phyloP scores from a whole-genome alignment of 805 yeast species.

The Sugiyamaella boreocaroliniensis region DNA sequence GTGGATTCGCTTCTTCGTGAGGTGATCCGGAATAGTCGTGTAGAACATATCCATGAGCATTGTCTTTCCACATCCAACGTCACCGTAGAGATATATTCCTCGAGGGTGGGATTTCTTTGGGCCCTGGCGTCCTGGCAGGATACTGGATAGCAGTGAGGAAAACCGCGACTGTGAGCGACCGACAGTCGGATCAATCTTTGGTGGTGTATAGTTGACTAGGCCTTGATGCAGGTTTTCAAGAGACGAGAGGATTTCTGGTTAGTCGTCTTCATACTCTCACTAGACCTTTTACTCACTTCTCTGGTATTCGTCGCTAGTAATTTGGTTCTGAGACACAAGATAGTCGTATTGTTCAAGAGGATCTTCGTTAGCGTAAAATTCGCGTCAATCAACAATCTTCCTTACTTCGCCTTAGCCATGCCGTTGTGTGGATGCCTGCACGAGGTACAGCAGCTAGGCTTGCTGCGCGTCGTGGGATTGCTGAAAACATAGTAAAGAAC shows the following conservation, averaged over 20 bases:
- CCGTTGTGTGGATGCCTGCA: neutral
- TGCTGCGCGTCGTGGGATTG: neutral
- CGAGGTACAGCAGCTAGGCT: neutral
- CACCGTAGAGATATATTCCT: slow-evolving; percentile 92
- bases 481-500: neutral
- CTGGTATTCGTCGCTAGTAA: slow-evolving; percentile 71
- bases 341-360: slow-evolving; percentile 32
- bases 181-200: slow-evolving; percentile 47
- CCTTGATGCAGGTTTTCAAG: slow-evolving; percentile 54
- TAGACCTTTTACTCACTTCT: slow-evolving; percentile 32
- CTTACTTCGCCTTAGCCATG: neutral
- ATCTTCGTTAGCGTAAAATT: slow-evolving; percentile 4
- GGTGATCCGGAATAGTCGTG: slow-evolving; percentile 67
- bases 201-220: slow-evolving; percentile 54
- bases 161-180: slow-evolving; percentile 17
- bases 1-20: slow-evolving; percentile 77
- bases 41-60: slow-evolving; percentile 97
- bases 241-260: slow-evolving; percentile 46
- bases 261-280: neutral
- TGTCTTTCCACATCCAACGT: slow-evolving; percentile 97
- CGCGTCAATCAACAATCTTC: neutral
- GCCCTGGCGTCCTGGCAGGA: slow-evolving; percentile 14
- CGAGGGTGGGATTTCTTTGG: slow-evolving; percentile 39
- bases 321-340: slow-evolving; percentile 26
- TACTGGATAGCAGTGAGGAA: slow-evolving; percentile 22